Conservation (phyloP, 2,329 filamentous ascomycete genomes). For the Erysiphe neolycopersici region DNA sequence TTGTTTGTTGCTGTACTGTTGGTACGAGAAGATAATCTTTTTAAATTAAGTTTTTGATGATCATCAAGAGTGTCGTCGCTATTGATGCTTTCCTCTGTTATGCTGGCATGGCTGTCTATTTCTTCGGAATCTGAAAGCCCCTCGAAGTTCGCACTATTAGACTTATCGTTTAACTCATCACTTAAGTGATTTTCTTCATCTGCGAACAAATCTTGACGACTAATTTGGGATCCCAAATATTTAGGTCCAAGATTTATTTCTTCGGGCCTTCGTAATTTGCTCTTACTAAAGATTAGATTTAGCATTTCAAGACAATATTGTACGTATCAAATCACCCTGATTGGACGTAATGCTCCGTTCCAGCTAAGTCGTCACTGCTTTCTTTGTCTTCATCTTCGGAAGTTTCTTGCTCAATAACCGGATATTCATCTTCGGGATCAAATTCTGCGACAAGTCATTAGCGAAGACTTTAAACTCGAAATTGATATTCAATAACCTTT, state of each 20-base stretch:
- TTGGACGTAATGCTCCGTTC: slow-evolving; percentile 64
- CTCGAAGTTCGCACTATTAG: slow-evolving; percentile 1
- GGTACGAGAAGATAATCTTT: neutral
- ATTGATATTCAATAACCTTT: no score
- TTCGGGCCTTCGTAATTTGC: slow-evolving; percentile 52
- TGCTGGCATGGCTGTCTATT: slow-evolving; percentile 15
- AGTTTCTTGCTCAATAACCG: slow-evolving; percentile 1
- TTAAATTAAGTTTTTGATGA: neutral
- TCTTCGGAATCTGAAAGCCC: slow-evolving; percentile 26
- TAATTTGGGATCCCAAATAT: slow-evolving; percentile 55
- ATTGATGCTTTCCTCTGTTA: neutral
- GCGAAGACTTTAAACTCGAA: no score
- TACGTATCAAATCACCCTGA: slow-evolving; percentile 28
- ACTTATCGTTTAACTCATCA: slow-evolving; percentile 23
- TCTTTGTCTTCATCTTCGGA: slow-evolving; percentile 14
- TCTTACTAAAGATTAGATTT: slow-evolving; percentile 29
- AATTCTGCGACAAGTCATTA: slow-evolving; percentile 12
- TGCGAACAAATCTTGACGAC: slow-evolving; percentile 35
- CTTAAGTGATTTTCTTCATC: slow-evolving; percentile 26
- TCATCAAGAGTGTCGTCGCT: neutral
- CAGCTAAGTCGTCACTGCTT: slow-evolving; percentile 25
- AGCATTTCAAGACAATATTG: slow-evolving; percentile 1
- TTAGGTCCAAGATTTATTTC: slow-evolving; percentile 43
- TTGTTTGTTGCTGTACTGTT: neutral
- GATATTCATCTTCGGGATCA: slow-evolving; percentile 15